Evolutionary conservation across 2,329 filamentous ascomycete genomes (phyloP), one percentile per base, ranked within the genome.

Genomic region (Trematosphaeria pertusa): DNA sequence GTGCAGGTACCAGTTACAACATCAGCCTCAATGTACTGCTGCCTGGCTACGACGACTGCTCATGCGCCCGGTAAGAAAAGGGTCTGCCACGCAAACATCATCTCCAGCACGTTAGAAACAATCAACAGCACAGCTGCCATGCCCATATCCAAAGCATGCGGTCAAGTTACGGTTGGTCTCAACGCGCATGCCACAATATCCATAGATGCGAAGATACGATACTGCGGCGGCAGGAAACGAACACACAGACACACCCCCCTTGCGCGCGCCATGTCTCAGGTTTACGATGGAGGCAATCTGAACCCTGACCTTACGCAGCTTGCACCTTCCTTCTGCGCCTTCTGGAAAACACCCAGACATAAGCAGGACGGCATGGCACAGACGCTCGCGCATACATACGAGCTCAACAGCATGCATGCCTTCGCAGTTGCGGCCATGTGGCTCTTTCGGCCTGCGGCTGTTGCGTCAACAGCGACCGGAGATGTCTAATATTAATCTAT

Each of bases 261-360:
- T 30, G 43, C 31, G 40, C 43, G 31, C 55, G 51, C 60, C 56
- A 57, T 50, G 61, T 63, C 54, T 59, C 59, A 64, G 38, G 35
- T 62, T 54, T 47, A 58, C 52, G 37, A 39, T 39, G 24, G 10
- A 15, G 11, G 7, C 6, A 15, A 28, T 17, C 21, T n/a, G 20
- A 19, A 15, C 37, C 37, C 14, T 39, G 37, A 28, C 17, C 7
- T 26, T 39, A 28, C 37, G 4, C 15, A 21, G 8, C 15, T 10
- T 15, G 11, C 32, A 6, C 32, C 17, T 35, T 10, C 41, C 47
- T 37, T 50, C 38, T 45, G 43, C 47, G 30, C 43, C 46, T 55
- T 53, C 47, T 59, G 43, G 45, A 55, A 56, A 48, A 54, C 37
- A 44, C 33, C 39, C 50, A 7, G 24, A 28, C 7, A 28, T 28